These are phyloP conservation scores for Penicillium nordicum DNA, from an alignment of 2,329 filamentous ascomycete species.

Conservation along the genomic window DNA sequence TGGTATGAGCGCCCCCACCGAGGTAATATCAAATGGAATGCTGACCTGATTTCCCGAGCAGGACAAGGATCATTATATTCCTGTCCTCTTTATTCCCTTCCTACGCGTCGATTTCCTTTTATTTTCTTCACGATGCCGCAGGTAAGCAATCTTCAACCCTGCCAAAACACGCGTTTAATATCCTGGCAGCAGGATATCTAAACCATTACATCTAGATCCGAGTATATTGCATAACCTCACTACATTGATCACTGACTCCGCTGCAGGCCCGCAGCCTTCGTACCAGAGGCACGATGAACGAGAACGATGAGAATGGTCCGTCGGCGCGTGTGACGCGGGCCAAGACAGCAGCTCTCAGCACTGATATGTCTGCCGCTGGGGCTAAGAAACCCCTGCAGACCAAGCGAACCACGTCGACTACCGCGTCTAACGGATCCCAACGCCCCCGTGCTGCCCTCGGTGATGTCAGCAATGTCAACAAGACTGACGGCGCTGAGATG, in stretches of 20 bases:
- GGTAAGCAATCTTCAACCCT: slow-evolving; percentile 42
- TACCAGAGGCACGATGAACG: slow-evolving; percentile 75
- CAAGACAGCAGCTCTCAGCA: slow-evolving; percentile 70
- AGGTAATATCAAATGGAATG: slow-evolving; percentile 35
- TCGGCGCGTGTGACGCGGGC: slow-evolving; percentile 87
- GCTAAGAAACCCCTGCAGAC: slow-evolving; percentile 64
- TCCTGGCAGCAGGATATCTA: not conserved
- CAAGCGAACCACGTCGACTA: slow-evolving; percentile 60
- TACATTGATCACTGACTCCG: slow-evolving; percentile 9
- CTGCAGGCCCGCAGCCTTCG: slow-evolving; percentile 65
- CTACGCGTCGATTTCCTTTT: slow-evolving; percentile 20
- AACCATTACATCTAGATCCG: not conserved
- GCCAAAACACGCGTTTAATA: slow-evolving; percentile 23
- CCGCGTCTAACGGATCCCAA: slow-evolving; percentile 49
- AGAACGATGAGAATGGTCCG: slow-evolving; percentile 86
- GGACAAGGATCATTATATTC: slow-evolving; percentile 29
- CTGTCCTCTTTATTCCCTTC: slow-evolving; percentile 22
- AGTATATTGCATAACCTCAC: not conserved
- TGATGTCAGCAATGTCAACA: slow-evolving; percentile 93
- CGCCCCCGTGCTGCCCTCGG: slow-evolving; percentile 82
- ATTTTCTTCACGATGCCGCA: slow-evolving; percentile 52
- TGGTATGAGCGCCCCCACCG: slow-evolving; percentile 34
- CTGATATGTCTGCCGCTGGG: slow-evolving; percentile 55
- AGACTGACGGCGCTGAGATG: slow-evolving; percentile 56
- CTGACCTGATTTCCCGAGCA: slow-evolving; percentile 30